Base-by-base conservation (phyloP, 257 asterid species). In the Prunella vulgaris region DNA sequence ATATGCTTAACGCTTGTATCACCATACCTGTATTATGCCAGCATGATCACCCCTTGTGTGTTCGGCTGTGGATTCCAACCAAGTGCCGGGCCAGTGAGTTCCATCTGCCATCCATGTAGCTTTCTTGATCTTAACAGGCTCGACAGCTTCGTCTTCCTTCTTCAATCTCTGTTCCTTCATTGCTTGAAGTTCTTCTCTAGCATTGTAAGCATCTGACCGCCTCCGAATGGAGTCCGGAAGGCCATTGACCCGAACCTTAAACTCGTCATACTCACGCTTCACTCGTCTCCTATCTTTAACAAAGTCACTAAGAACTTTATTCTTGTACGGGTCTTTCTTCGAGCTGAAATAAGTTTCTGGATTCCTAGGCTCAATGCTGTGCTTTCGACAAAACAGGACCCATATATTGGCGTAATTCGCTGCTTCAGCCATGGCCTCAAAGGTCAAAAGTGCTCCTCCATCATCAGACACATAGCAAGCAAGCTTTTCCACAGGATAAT, bases 31-130 rank as follows among this genome's bases (percentile, higher is more conserved):
- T 66, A 86, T 78, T 69, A 86, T 82, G 53, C 92, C 89, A n/a
- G 92, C 87, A 68, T 86, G 92, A 64, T 86, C 92, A 2, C 83
- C 86, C 57, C 76, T 84, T 7, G 89, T 57, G 68, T 86, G 86
- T 52, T 84, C 89, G 15, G 71, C 63, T n/a, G 86, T 35, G 30
- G 89, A 20, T 64, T 20, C 53, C 71, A 74, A 54, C 92, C 92
- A 86, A 49, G 89, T 84, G 10, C 92, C 92, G 3, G 92, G 92
- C 92, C 92, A 86, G 37, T 86, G 92, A 12, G 92, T 86, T 40
- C 87, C 92, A 58, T 86, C 92, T 3, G 92, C 89, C 92, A 86
- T 86, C 92, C 92, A 86, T 13, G 92, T 86, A 30, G 89, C 89
- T 76, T 80, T 84, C 68, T 79, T 81, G 51, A 86, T 72, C 83